Percentiles rank a stretch among this genome's conserved stretches.
Conservation (phyloP, 257 asterid species). For the Cordia subcordata region DNA sequence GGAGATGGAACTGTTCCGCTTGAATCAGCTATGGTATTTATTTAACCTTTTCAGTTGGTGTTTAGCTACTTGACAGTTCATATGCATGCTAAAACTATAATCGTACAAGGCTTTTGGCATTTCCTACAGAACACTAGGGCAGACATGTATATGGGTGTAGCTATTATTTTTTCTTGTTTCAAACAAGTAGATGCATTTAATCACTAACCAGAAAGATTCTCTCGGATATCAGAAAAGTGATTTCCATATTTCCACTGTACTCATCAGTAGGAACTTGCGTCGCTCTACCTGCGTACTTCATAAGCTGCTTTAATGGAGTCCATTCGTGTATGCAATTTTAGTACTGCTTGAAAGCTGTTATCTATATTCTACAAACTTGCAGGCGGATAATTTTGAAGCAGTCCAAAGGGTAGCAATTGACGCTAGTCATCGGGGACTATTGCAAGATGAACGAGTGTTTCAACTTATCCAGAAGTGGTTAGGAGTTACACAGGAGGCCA, state of each 20-base stretch:
- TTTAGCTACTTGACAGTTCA: neutral
- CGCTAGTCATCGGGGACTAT: conserved; percentile 56
- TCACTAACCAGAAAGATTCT: no score
- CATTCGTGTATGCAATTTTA: neutral
- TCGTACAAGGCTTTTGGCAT: no score
- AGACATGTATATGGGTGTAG: no score
- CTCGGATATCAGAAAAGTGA: no score
- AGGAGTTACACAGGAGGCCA: conserved; percentile 41
- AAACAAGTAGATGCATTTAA: no score
- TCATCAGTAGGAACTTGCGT: no score
- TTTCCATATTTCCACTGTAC: no score
- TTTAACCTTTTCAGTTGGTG: neutral
- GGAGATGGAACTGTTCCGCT: conserved; percentile 97
- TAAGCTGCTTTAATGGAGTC: neutral
- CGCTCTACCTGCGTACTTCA: no score
- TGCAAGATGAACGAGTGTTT: conserved; percentile 47
- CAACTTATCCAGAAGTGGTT: conserved; percentile 57
- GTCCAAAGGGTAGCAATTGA: conserved; percentile 69
- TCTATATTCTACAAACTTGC: conserved; percentile 6
- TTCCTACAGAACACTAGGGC: no score
- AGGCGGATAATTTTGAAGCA: conserved; percentile 75
- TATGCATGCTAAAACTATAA: no score
- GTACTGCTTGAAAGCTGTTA: neutral
- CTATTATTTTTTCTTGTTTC: no score
- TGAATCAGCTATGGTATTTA: conserved; percentile 73